Evolutionary conservation across 768 basidiomycete species (phyloP).

Genomic region (Mycena epipterygia): DNA sequence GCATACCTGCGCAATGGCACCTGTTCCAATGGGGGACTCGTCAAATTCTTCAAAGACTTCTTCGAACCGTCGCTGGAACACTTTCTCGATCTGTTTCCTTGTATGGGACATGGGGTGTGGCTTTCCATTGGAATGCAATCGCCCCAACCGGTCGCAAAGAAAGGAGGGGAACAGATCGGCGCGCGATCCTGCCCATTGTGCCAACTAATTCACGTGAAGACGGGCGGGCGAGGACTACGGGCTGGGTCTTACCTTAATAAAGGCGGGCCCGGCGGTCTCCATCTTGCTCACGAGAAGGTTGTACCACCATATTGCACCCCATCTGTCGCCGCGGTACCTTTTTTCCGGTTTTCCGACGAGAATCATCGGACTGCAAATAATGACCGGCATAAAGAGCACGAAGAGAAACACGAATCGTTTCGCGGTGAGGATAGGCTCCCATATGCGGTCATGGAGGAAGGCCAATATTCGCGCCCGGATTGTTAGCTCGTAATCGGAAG

Average conservation of each 20-base stretch:
- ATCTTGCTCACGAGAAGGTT: conserved; percentile 88
- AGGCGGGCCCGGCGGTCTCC: conserved; percentile 96
- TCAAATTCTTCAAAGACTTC: conserved; percentile 95
- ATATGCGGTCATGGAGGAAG: conserved; percentile 70
- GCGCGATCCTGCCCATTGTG: conserved; percentile 98
- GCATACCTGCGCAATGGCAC: conserved; percentile 93
- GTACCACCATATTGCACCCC: conserved; percentile 99
- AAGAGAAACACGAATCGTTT: conserved; percentile 88
- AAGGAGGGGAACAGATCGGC: conserved; percentile 92
- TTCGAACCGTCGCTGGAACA: conserved; percentile 86
- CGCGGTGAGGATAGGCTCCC: conserved; percentile 90
- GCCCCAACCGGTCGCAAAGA: conserved; percentile 87
- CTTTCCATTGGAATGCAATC: conserved; percentile 89
- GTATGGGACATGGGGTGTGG: conserved; percentile 88
- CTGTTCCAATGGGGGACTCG: conserved; percentile 91
- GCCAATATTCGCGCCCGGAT: conserved; percentile 58
- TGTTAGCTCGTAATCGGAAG: conserved; percentile 70
- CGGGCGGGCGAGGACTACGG: conserved; percentile 11
- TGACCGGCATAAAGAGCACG: conserved; percentile 88
- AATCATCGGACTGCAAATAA: conserved; percentile 87
- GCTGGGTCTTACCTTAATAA: conserved; percentile 81
- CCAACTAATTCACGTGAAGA: conserved; percentile 69
- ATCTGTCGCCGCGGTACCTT: conserved; percentile 78
- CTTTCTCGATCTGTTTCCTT: conserved; percentile 81
- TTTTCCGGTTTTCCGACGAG: conserved; percentile 72